Evolutionary conservation across 2,329 filamentous ascomycete species (phyloP).

Genomic region (Eurotiales sp.): DNA sequence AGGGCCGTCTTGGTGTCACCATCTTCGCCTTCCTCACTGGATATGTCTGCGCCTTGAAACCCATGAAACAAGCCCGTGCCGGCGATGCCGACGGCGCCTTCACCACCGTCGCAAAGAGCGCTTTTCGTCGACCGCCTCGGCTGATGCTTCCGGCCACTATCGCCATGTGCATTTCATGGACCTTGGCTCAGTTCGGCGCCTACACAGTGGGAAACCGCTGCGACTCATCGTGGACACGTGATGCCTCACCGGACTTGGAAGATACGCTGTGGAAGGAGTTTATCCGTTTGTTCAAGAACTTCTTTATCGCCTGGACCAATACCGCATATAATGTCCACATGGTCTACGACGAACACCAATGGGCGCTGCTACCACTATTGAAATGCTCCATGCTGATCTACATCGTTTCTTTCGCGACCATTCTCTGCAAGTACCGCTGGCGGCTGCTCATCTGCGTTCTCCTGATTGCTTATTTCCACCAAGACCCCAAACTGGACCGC

Average conservation of each 20-base stretch:
- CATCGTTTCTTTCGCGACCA: constrained; percentile 43
- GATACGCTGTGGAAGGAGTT: constrained; percentile 46
- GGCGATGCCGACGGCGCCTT: constrained; percentile 45
- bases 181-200: constrained; percentile 46
- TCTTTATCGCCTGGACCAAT: constrained; percentile 48
- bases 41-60: constrained; percentile 55
- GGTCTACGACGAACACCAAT: constrained; percentile 54
- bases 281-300: constrained; percentile 42
- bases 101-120: constrained; percentile 49
- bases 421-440: constrained; percentile 46
- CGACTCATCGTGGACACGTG: constrained; percentile 51
- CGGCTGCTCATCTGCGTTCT: constrained; percentile 44
- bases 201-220: constrained; percentile 47
- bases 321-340: constrained; percentile 50
- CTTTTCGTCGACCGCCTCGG: constrained; percentile 52
- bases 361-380: constrained; percentile 51
- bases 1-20: constrained; percentile 53
- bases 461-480: constrained; percentile 50
- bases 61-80: constrained; percentile 48
- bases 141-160: constrained; percentile 52
- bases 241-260: constrained; percentile 45
- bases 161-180: constrained; percentile 50
- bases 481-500: constrained; percentile 32
- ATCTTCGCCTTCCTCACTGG: constrained; percentile 56
- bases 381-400: constrained; percentile 51